Percentiles rank a stretch among this genome's conserved stretches.
These are phyloP conservation scores for Penicillium lividum DNA, from an alignment of 495 filamentous ascomycete species.

Conservation along the genomic window DNA sequence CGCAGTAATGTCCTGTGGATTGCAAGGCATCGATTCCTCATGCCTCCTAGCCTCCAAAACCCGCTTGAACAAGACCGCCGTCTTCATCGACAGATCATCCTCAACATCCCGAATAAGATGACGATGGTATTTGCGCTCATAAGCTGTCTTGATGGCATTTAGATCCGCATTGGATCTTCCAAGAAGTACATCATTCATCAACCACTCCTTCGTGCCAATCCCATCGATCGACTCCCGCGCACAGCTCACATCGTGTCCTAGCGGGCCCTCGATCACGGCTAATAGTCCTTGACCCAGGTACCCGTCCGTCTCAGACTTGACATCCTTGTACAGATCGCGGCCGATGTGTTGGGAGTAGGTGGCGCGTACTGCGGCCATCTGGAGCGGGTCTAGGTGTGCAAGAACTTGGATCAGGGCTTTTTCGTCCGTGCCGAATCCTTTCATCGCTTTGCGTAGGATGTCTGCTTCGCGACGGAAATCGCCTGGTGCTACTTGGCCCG, in stretches of 20 bases:
- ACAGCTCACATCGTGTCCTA: slow-evolving; percentile 66
- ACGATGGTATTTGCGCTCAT: slow-evolving; percentile 61
- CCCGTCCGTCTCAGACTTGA: slow-evolving; percentile 72
- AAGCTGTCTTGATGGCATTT: slow-evolving; percentile 73
- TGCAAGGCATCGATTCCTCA: slow-evolving; percentile 74
- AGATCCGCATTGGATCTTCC: slow-evolving; percentile 83
- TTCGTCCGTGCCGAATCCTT: slow-evolving; percentile 89
- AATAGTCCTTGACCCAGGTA: slow-evolving; percentile 71
- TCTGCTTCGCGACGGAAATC: slow-evolving; percentile 67
- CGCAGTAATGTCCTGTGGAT: slow-evolving; percentile 64
- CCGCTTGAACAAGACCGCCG: slow-evolving; percentile 75
- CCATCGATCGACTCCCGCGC: slow-evolving; percentile 70
- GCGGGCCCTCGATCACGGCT: slow-evolving; percentile 73
- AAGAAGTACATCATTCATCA: slow-evolving; percentile 84
- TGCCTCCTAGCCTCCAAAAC: slow-evolving; percentile 68
- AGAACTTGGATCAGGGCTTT: slow-evolving; percentile 67
- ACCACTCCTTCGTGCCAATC: slow-evolving; percentile 78
- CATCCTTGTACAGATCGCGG: slow-evolving; percentile 69
- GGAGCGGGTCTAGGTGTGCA: slow-evolving; percentile 66
- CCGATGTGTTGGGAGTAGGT: slow-evolving; percentile 61
- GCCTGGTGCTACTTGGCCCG: slow-evolving; percentile 61
- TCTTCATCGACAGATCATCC: slow-evolving; percentile 81
- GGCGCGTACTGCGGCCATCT: slow-evolving; percentile 64
- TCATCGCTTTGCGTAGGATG: slow-evolving; percentile 77
- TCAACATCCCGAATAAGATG: slow-evolving; percentile 68